Evolutionary conservation across 306 rosid genomes (phyloP).

Genomic region (Medicago truncatula): MtrunA17r5.0-ANR NC_053042.1:42928501-42929000

Average conservation of each 20-base stretch:
- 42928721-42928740: conserved; percentile 57
- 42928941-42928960: conserved; percentile 57
- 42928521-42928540: background rate
- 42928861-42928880: conserved; percentile 90
- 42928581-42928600: background rate
- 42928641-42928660: conserved; percentile 6
- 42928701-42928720: conserved; percentile 40
- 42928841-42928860: conserved; percentile 89
- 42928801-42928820: conserved; percentile 99
- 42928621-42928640: conserved; percentile 1
- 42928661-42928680: conserved; percentile 6
- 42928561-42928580: background rate
- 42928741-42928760: conserved; percentile 93
- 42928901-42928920: conserved; percentile 78
- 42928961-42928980: conserved; percentile 86
- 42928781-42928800: conserved; percentile 96
- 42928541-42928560: background rate
- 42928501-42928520: background rate
- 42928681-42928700: conserved; percentile 5
- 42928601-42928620: background rate
- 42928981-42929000: conserved; percentile 96
- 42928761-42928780: conserved; percentile 84
- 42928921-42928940: conserved; percentile 71
- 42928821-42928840: conserved; percentile 91
- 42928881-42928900: conserved; percentile 89